A percentile compares a stretch with the other conserved stretches of the same genome.
These are phyloP conservation scores for Exophiala aquamarina DNA, from an alignment of 2,329 filamentous ascomycete species.

Conservation along the genomic window DNA sequence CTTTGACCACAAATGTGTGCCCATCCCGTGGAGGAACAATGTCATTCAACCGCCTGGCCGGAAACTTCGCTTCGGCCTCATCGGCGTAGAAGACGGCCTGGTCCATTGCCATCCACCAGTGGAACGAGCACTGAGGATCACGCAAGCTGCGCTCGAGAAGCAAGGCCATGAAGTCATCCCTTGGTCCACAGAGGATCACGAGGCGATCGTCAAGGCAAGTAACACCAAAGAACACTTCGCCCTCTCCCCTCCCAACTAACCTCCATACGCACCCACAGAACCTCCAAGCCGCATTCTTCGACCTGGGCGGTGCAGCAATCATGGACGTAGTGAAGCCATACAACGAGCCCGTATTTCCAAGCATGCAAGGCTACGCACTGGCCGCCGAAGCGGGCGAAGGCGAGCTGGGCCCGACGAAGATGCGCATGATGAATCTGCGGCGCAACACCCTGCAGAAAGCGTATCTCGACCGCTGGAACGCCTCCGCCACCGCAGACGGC, in stretches of 20 bases:
- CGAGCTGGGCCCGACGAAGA: constrained; percentile 31
- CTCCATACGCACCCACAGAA: constrained; percentile 26
- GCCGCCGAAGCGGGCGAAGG: constrained; percentile 25
- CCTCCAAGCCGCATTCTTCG: constrained; percentile 28
- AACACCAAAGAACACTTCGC: no score
- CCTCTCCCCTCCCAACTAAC: neutral
- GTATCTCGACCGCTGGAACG: constrained; percentile 38
- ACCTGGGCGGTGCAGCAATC: constrained; percentile 30
- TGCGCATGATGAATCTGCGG: constrained; percentile 31
- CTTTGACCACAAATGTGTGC: constrained; percentile 39
- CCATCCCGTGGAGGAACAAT: constrained; percentile 39
- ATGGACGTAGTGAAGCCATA: constrained; percentile 28
- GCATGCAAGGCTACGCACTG: constrained; percentile 26
- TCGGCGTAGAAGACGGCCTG: constrained; percentile 37
- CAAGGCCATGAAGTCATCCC: constrained; percentile 39
- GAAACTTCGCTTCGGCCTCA: constrained; percentile 39
- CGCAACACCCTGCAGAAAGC: constrained; percentile 35
- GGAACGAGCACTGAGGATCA: constrained; percentile 35
- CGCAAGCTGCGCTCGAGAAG: constrained; percentile 34
- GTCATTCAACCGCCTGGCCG: constrained; percentile 35
- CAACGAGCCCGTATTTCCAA: constrained; percentile 30
- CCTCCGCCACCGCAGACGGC: constrained; percentile 30
- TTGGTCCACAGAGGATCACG: constrained; percentile 34
- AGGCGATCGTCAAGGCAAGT: constrained; percentile 28
- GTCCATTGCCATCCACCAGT: constrained; percentile 41